Evolutionary conservation across 768 basidiomycete genomes (phyloP), one percentile per base, ranked within the genome.

Genomic region (Filobasidium floriforme): DNA sequence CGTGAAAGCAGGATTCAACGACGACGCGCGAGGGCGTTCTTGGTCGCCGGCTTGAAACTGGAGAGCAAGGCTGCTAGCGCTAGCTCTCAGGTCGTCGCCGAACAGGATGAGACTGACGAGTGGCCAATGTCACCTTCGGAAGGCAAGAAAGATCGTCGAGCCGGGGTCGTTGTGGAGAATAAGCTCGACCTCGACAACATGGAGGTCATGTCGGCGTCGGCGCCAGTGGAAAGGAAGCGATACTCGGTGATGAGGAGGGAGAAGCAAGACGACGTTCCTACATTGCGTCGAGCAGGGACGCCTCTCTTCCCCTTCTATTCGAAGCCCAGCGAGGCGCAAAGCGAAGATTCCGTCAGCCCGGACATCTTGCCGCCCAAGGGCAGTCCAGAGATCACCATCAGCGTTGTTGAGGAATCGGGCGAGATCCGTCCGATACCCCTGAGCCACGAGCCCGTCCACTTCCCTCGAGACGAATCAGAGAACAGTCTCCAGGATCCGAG

Each of bases 11-110:
- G 67, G 11, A 41, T 49, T 7, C 40, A 41, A 1, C 28, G 67
- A 40, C 59, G 67, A 37, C 44, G 67, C 26, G 67, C 67, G 5
- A 54, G 67, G 41, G 67, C 67, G 1, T 68, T 65, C 63, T 59
- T 68, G 28, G 63, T 68, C 37, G 67, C 67, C 15, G 67, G 67
- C 10, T 59, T 68, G 18, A 68, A 68, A 29, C 63, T 68, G 29
- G 67, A 68, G 29, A 22, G 54, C 49, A 62, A 61, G 59, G 54
- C 22, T 61, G 37, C 32, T 40, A 41, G 6, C 11, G 15, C 28
- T 46, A 37, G 63, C 24, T 5, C 32, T 9, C 32, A 49, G 6
- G 41, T 29, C n/a, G 28, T 32, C 32, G 49, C 49, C 40, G 66
- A 66, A 44, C 43, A 41, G 1, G 54, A 28, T 40, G 63, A 62